Evolutionary conservation across 306 rosid species (phyloP).

Genomic region (Cicer pinnatifidum): DNA sequence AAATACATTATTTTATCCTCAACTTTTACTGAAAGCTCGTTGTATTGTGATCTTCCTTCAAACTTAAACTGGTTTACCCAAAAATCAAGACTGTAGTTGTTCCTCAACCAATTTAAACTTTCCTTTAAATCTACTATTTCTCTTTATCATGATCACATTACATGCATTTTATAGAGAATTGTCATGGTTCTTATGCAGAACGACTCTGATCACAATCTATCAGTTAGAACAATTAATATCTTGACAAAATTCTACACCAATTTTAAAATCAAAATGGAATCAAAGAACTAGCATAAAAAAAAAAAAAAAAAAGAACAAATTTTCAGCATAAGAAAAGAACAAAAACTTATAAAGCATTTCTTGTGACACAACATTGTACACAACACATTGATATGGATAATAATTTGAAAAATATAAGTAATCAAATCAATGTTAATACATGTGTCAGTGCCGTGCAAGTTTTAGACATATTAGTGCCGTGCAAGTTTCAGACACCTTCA

Average conservation of each 20-base stretch:
- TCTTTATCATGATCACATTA: neutral
- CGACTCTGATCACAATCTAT: conserved; percentile 9
- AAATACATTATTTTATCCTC: neutral
- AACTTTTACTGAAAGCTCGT: neutral
- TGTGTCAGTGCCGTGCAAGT: too few species aligned
- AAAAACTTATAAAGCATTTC: neutral
- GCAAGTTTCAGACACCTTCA: too few species aligned
- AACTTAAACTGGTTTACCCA: neutral
- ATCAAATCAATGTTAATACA: too few species aligned
- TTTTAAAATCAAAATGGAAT: conserved; percentile 28
- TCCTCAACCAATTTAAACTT: conserved; percentile 35
- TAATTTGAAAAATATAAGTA: too few species aligned
- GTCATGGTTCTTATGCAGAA: neutral
- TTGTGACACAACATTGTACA: too few species aligned
- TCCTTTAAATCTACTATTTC: conserved; percentile 10
- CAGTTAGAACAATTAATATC: conserved; percentile 4
- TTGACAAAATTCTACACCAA: conserved; percentile 16
- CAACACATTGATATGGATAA: too few species aligned
- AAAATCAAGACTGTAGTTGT: neutral
- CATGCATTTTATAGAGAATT: neutral
- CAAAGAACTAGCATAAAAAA: conserved; percentile 4
- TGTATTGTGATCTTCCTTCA: conserved; percentile 9
- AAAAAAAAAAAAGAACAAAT: neutral
- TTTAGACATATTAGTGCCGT: too few species aligned
- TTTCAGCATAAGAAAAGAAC: conserved; percentile 14